phyloP scores from a whole-genome alignment of 176 grass and related monocot genomes.

The Poa pratensis region DNA sequence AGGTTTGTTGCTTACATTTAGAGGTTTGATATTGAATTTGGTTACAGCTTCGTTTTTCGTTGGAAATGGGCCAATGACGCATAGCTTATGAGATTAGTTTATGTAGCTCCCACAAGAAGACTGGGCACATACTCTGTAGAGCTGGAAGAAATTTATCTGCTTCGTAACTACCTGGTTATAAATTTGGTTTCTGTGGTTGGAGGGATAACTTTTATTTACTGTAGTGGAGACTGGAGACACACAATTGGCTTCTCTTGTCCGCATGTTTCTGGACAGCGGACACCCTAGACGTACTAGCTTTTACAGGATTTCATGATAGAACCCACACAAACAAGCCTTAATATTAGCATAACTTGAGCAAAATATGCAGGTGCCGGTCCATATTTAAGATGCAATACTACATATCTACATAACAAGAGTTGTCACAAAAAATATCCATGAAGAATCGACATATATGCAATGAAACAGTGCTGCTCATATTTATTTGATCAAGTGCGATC shows the following conservation, averaged over 20 bases:
- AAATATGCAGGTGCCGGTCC: neutral
- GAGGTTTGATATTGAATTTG: slow-evolving; percentile 18
- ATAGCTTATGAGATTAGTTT: slow-evolving; percentile 2
- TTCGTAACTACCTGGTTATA: neutral
- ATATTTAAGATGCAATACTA: slow-evolving; percentile 7
- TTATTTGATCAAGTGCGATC: slow-evolving; percentile 2
- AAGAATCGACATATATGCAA: neutral
- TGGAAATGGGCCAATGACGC: slow-evolving; percentile 12
- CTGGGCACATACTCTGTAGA: neutral
- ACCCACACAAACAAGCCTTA: neutral
- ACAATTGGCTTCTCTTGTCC: slow-evolving; percentile 2
- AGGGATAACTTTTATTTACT: slow-evolving; percentile 16
- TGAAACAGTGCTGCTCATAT: slow-evolving; percentile 11
- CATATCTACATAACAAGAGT: slow-evolving; percentile 16
- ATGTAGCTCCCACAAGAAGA: neutral
- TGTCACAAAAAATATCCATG: neutral
- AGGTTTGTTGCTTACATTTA: neutral
- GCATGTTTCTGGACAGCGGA: neutral
- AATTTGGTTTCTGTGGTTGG: neutral
- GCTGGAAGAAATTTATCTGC: slow-evolving; percentile 1
- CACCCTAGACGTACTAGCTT: slow-evolving; percentile 12
- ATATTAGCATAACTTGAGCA: neutral
- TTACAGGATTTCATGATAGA: slow-evolving; percentile 15
- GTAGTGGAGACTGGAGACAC: slow-evolving; percentile 25
- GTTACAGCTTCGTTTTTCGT: neutral